phyloP scores from a whole-genome alignment of 2,329 filamentous ascomycete species.

The Trichoderma citrinoviride region DNA sequence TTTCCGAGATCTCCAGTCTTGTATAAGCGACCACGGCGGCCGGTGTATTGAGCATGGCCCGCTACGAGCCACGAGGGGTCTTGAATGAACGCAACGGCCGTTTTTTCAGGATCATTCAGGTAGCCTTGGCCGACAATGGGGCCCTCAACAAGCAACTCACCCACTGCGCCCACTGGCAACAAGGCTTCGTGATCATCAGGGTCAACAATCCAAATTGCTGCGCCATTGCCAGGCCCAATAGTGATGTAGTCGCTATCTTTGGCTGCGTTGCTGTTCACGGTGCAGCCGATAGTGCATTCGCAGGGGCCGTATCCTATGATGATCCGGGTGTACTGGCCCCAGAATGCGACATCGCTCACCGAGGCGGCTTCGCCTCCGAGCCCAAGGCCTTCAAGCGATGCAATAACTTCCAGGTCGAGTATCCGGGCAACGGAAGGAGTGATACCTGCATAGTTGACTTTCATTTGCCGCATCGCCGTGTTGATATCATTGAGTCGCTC shows the following conservation, averaged over 20 bases:
- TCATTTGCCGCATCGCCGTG: not conserved
- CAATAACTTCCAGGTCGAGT: not conserved
- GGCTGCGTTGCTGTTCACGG: slow-evolving; percentile 1
- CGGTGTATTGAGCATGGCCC: not conserved
- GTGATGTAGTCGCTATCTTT: not conserved
- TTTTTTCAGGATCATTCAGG: slow-evolving; percentile 37
- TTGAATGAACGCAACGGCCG: slow-evolving; percentile 34
- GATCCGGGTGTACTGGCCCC: slow-evolving; percentile 26
- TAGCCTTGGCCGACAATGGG: slow-evolving; percentile 52
- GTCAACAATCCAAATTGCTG: slow-evolving; percentile 29
- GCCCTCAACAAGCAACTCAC: slow-evolving; percentile 41
- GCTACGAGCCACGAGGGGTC: slow-evolving; percentile 25
- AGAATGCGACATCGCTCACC: not conserved
- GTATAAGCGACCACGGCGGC: slow-evolving; percentile 24
- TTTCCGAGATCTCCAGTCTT: slow-evolving; percentile 26
- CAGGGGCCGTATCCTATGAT: slow-evolving; percentile 43
- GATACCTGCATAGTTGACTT: not conserved
- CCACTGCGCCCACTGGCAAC: slow-evolving; percentile 28
- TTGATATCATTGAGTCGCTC: slow-evolving; percentile 3
- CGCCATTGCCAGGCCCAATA: slow-evolving; percentile 26
- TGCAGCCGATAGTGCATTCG: slow-evolving; percentile 27
- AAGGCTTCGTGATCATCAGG: slow-evolving; percentile 23
- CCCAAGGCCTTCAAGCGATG: not conserved
- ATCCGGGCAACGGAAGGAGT: slow-evolving; percentile 16
- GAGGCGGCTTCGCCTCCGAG: slow-evolving; percentile 10